These are phyloP conservation scores for Daldinia childiae DNA, from an alignment of 495 filamentous ascomycete genomes.

Conservation along the genomic window DNA sequence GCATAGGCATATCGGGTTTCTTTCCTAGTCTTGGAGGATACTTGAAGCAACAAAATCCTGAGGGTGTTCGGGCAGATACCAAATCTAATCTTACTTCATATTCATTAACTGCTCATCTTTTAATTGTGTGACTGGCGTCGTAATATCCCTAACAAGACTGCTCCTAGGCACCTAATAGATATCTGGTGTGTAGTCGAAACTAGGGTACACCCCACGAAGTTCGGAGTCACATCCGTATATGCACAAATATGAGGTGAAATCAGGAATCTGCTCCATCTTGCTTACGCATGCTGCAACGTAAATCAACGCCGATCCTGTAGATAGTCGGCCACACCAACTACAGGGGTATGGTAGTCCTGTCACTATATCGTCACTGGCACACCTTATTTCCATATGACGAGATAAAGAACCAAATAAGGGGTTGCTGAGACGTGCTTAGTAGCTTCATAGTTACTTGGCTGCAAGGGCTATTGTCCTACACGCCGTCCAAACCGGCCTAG, in stretches of 20 bases:
- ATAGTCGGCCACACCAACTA: not conserved
- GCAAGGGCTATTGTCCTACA: not conserved
- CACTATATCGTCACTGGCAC: conserved; percentile 28
- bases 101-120: not conserved
- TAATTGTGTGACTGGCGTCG: not conserved
- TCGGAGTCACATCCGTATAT: conserved; percentile 2
- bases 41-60: conserved; percentile 16
- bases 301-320: conserved; percentile 28
- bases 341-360: not conserved
- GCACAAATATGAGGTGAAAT: conserved; percentile 1
- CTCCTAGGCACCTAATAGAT: not conserved
- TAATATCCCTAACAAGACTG: not conserved
- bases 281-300: conserved; percentile 36
- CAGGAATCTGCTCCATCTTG: conserved; percentile 18
- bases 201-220: not conserved
- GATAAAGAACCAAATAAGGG: not conserved
- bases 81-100: conserved; percentile 28
- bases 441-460: not conserved
- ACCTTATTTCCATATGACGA: conserved; percentile 5
- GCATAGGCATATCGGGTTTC: conserved; percentile 13
- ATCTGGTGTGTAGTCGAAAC: not conserved
- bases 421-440: not conserved
- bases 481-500: not conserved
- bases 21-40: conserved; percentile 11
- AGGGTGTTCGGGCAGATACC: conserved; percentile 17